phyloP scores from a whole-genome alignment of 306 rosid species.

The Aeschynomene evenia region DNA sequence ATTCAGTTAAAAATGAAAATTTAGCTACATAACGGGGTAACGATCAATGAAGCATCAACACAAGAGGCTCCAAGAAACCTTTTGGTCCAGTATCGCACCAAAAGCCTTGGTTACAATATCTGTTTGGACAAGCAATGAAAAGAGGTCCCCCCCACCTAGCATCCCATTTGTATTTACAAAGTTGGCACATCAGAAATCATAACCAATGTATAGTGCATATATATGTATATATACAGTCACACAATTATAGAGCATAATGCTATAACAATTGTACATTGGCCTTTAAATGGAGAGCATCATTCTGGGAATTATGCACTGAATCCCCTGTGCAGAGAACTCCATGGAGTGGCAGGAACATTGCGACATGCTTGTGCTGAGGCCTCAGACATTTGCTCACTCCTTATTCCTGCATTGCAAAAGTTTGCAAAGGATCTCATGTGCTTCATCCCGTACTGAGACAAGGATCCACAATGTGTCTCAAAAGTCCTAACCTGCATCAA shows the following conservation, averaged over 20 bases:
- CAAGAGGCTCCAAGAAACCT: neutral
- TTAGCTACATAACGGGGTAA: neutral
- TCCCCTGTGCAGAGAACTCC: conserved; percentile 80
- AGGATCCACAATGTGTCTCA: conserved; percentile 80
- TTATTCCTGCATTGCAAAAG: conserved; percentile 77
- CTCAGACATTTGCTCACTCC: conserved; percentile 67
- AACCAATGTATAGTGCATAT: neutral
- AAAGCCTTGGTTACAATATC: conserved; percentile 20
- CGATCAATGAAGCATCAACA: neutral
- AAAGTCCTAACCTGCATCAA: conserved; percentile 76
- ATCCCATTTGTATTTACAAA: conserved; percentile 40
- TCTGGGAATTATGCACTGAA: conserved; percentile 56
- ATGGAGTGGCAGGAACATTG: conserved; percentile 53
- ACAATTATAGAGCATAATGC: neutral
- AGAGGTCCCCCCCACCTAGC: neutral
- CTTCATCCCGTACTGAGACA: conserved; percentile 93
- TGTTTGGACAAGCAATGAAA: conserved; percentile 12
- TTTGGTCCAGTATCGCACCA: neutral
- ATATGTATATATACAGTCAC: neutral
- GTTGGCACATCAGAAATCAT: neutral
- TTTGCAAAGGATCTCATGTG: conserved; percentile 92
- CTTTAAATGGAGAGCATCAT: conserved; percentile 19
- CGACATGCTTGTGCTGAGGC: conserved; percentile 81
- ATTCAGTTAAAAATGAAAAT: neutral
- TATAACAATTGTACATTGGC: conserved; percentile 2